phyloP scores from a whole-genome alignment of 257 asterid species.

The Echium plantagineum region DNA sequence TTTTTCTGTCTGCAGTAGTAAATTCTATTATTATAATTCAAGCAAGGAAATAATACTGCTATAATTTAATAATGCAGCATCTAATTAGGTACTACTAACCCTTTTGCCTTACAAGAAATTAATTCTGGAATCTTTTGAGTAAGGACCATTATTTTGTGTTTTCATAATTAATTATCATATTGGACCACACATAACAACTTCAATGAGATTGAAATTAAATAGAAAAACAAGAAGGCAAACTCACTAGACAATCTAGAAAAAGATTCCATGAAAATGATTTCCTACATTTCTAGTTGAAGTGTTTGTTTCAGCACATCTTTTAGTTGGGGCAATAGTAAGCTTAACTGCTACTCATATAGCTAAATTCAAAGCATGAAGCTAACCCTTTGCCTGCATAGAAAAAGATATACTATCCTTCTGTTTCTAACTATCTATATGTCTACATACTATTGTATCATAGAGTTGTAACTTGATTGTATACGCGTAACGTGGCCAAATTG shows the following conservation, averaged over 20 bases:
- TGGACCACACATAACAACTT: neutral
- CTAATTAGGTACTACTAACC: too few relatives aligned
- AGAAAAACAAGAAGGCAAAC: neutral
- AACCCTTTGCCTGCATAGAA: constrained; percentile 40
- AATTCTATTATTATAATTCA: too few relatives aligned
- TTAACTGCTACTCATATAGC: constrained; percentile 29
- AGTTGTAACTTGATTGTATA: too few relatives aligned
- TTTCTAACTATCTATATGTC: neutral
- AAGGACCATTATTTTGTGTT: constrained; percentile 1
- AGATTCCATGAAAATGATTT: neutral
- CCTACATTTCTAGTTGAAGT: constrained; percentile 26
- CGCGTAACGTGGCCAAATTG: too few relatives aligned
- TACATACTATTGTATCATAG: neutral
- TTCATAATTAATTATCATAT: constrained; percentile 11
- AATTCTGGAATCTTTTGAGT: too few relatives aligned
- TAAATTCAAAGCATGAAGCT: constrained; percentile 18
- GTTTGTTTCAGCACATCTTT: constrained; percentile 31
- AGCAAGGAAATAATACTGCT: too few relatives aligned
- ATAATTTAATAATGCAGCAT: too few relatives aligned
- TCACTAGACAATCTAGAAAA: constrained; percentile 1
- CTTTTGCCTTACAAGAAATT: too few relatives aligned
- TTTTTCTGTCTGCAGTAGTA: too few relatives aligned
- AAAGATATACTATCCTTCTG: constrained; percentile 27
- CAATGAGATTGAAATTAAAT: neutral
- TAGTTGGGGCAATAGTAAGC: constrained; percentile 23